Percentiles rank a stretch among this genome's conserved stretches.
phyloP scores from a whole-genome alignment of 2,329 filamentous ascomycete genomes.

The Magnaporthiopsis rhizophila region DNA sequence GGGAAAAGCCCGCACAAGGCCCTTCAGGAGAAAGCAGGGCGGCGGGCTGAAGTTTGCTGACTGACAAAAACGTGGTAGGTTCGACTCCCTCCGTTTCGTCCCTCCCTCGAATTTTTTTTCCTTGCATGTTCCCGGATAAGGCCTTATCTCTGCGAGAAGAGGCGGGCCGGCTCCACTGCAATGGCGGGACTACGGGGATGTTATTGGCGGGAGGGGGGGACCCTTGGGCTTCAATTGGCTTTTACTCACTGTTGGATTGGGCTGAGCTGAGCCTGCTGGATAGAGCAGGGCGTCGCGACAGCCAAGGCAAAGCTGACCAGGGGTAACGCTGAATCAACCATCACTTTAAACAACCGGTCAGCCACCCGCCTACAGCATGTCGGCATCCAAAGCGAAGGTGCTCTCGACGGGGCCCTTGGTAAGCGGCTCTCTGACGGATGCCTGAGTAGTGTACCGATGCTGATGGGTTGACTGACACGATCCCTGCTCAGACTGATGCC shows the following conservation, averaged over 20 bases:
- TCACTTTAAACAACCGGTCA: not conserved
- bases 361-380: not conserved
- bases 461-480: not conserved
- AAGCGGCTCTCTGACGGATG: not conserved
- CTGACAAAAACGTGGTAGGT: constrained; percentile 2
- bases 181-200: not conserved
- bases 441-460: not conserved
- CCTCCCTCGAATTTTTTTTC: not conserved
- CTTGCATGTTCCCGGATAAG: not conserved
- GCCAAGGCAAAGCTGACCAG: not conserved
- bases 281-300: too few relatives aligned
- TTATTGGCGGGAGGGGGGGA: not conserved
- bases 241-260: not conserved
- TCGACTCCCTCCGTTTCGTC: constrained; percentile 1
- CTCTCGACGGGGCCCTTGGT: not conserved
- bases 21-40: constrained; percentile 3
- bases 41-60: constrained; percentile 8
- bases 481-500: not conserved
- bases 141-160: not conserved
- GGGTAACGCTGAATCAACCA: not conserved
- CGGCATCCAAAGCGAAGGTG: not conserved
- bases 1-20: not conserved
- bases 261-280: not conserved
- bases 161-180: not conserved
- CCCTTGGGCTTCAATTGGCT: not conserved